These are phyloP conservation scores for Pichia sp. DNA, from an alignment of 1,139 yeast species.

Conservation along the genomic window DNA sequence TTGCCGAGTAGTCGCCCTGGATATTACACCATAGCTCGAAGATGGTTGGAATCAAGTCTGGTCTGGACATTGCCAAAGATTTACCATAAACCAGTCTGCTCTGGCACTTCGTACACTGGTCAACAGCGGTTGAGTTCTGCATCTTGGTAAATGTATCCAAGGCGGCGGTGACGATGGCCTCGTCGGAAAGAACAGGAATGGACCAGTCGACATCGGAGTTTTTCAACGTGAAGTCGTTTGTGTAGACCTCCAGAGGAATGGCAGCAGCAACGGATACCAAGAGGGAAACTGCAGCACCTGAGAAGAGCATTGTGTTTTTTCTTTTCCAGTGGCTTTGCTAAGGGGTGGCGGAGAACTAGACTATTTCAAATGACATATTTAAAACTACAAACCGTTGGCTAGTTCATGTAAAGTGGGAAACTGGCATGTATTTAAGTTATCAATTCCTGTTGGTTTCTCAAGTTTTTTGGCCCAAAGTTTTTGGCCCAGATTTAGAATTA, in stretches of 20 bases:
- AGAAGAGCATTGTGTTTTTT: not conserved
- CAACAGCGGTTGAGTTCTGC: constrained; percentile 18
- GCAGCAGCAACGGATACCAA: constrained; percentile 8
- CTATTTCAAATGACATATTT: too few relatives aligned
- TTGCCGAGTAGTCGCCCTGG: constrained; percentile 26
- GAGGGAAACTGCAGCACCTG: constrained; percentile 6
- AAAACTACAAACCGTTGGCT: too few relatives aligned
- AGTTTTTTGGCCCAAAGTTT: too few relatives aligned
- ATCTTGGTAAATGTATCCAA: constrained; percentile 14
- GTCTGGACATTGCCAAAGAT: constrained; percentile 36
- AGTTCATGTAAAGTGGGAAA: too few relatives aligned
- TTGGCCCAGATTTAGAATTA: too few relatives aligned
- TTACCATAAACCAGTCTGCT: constrained; percentile 42
- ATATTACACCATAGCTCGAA: constrained; percentile 42
- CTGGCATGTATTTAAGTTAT: too few relatives aligned
- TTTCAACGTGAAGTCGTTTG: constrained; percentile 3
- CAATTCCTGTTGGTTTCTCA: too few relatives aligned
- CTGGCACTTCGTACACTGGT: constrained; percentile 39
- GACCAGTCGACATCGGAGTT: constrained; percentile 12
- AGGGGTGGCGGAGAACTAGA: too few relatives aligned
- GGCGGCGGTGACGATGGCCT: constrained; percentile 6
- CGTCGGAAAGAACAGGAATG: constrained; percentile 8
- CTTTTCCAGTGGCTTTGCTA: not conserved
- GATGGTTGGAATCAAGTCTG: constrained; percentile 41
- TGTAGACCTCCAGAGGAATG: constrained; percentile 6